These are phyloP conservation scores for Amanita rimosa DNA, from an alignment of 768 basidiomycete genomes.

Conservation along the genomic window DNA sequence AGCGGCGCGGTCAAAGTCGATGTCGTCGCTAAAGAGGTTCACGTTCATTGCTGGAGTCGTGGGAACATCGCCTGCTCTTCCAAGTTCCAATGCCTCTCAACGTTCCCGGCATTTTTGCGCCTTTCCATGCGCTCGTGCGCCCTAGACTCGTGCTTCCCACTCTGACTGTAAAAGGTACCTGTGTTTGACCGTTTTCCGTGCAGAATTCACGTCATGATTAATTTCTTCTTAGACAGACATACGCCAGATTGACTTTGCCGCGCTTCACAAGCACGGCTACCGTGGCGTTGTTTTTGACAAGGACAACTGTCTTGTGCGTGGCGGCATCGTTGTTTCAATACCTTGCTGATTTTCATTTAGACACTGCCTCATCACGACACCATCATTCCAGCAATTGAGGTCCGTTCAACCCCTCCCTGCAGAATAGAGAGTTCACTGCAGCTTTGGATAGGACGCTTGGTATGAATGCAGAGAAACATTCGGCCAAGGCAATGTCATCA, in stretches of 20 bases:
- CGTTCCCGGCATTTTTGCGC: slow-evolving; percentile 56
- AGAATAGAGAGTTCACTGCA: background rate
- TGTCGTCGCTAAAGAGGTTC: slow-evolving; percentile 36
- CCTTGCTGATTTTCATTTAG: slow-evolving; percentile 25
- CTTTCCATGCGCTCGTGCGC: slow-evolving; percentile 57
- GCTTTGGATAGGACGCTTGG: slow-evolving; percentile 57
- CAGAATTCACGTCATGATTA: slow-evolving; percentile 1
- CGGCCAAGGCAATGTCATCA: slow-evolving; percentile 67
- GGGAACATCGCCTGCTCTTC: background rate
- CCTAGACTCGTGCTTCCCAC: slow-evolving; percentile 62
- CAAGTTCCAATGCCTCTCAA: slow-evolving; percentile 56
- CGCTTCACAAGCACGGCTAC: slow-evolving; percentile 66
- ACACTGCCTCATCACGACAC: slow-evolving; percentile 71
- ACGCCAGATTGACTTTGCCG: slow-evolving; percentile 69
- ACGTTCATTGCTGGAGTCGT: slow-evolving; percentile 11
- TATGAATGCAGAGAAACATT: slow-evolving; percentile 58
- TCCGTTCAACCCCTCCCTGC: slow-evolving; percentile 18
- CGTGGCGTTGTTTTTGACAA: slow-evolving; percentile 93
- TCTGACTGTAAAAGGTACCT: slow-evolving; percentile 52
- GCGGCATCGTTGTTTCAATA: background rate
- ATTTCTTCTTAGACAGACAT: slow-evolving; percentile 55
- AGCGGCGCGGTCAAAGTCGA: slow-evolving; percentile 76
- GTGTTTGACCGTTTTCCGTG: slow-evolving; percentile 2
- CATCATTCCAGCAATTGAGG: slow-evolving; percentile 68
- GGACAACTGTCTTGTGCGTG: slow-evolving; percentile 86